Evolutionary conservation across 2,329 filamentous ascomycete genomes (phyloP).

Genomic region (Aspergillus jensenii): DNA sequence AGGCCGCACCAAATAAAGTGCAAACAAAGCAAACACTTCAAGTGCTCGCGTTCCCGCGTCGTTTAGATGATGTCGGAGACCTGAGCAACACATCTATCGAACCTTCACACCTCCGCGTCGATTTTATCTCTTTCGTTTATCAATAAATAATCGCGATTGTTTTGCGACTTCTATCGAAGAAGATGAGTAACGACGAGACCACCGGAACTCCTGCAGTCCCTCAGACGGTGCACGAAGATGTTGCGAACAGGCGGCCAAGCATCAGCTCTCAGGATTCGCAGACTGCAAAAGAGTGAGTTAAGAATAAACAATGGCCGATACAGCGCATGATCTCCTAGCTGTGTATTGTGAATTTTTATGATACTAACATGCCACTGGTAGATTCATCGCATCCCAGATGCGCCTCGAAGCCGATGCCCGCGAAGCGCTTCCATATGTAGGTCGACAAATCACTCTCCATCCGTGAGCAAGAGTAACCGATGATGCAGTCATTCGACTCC

Average conservation of each 20-base stretch:
- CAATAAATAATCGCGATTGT: background rate
- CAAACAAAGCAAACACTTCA: constrained; percentile 30
- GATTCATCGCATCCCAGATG: constrained; percentile 86
- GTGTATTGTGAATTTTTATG: background rate
- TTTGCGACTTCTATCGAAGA: background rate
- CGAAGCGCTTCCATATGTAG: constrained; percentile 88
- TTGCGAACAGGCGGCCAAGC: constrained; percentile 34
- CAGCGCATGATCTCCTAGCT: background rate
- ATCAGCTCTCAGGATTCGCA: constrained; percentile 62
- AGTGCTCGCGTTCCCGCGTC: constrained; percentile 16
- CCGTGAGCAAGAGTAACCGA: constrained; percentile 13
- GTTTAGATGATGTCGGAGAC: background rate
- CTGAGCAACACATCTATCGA: background rate
- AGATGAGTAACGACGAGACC: constrained; percentile 25
- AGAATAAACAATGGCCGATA: background rate
- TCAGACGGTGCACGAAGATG: constrained; percentile 14
- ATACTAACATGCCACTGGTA: constrained; percentile 34
- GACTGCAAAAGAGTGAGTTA: constrained; percentile 66
- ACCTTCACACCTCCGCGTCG: background rate
- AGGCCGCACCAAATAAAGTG: constrained; percentile 16
- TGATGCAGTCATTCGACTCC: constrained; percentile 76
- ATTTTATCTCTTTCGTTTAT: background rate
- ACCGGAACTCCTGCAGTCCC: constrained; percentile 11
- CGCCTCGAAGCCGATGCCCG: constrained; percentile 91
- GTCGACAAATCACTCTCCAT: constrained; percentile 23